Evolutionary conservation across 495 filamentous ascomycete genomes (phyloP).

Genomic region (Xylaria sp.): DNA sequence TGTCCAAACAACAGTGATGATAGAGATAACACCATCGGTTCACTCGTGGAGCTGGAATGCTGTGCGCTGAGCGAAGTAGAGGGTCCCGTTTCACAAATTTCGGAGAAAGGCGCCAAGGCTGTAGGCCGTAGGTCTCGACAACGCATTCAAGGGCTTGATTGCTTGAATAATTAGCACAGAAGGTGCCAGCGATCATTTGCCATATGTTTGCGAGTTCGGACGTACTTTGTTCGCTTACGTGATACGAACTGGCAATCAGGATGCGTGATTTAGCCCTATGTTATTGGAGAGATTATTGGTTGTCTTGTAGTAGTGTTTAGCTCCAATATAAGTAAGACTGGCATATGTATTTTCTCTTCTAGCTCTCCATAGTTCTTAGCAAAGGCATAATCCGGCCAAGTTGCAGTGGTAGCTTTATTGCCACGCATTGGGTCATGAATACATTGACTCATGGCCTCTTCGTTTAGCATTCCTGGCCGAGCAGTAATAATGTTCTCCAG

Average conservation of each 20-base stretch:
- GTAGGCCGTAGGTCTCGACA: background rate
- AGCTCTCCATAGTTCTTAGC: background rate
- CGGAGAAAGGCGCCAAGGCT: background rate
- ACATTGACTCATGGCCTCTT: background rate
- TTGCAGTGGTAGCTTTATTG: slow-evolving; percentile 7
- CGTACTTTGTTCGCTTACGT: no score
- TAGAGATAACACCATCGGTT: background rate
- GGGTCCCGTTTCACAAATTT: background rate
- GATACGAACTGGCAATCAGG: no score
- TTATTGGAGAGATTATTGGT: no score
- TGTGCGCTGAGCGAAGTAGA: background rate
- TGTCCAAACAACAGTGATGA: background rate
- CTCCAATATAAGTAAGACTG: no score
- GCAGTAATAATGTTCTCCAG: slow-evolving; percentile 16
- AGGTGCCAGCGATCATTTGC: no score
- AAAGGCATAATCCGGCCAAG: slow-evolving; percentile 16
- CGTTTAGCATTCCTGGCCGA: background rate
- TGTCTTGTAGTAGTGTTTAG: background rate
- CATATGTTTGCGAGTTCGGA: no score
- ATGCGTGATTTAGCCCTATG: no score
- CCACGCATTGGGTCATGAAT: slow-evolving; percentile 15
- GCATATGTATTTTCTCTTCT: slow-evolving; percentile 1
- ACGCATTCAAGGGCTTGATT: background rate
- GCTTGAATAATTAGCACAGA: no score
- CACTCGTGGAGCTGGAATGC: background rate